Conservation (phyloP, 2,329 filamentous ascomycete genomes). For the Neoscytalidium dimidiatum region DNA sequence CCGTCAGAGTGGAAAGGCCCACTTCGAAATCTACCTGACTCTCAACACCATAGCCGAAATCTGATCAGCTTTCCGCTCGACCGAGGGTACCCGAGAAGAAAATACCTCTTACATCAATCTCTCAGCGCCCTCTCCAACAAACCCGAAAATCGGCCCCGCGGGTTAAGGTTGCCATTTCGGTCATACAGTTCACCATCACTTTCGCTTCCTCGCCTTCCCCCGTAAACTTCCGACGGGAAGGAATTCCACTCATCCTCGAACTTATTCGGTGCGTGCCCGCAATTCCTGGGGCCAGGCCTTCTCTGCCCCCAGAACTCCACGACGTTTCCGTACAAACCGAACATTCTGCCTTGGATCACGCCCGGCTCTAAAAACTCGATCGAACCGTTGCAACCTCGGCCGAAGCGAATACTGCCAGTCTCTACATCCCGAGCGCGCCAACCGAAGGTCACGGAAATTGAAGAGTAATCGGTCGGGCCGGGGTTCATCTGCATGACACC, state of each 20-base stretch:
- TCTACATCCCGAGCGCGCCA: conserved; percentile 37
- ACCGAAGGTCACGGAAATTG: conserved; percentile 20
- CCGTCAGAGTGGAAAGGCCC: not conserved
- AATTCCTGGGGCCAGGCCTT: conserved; percentile 25
- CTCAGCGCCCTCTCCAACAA: not conserved
- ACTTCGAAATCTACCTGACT: not conserved
- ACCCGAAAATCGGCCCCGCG: not conserved
- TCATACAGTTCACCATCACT: not conserved
- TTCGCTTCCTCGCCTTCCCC: not conserved
- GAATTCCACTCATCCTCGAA: conserved; percentile 28
- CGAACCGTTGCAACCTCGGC: conserved; percentile 35
- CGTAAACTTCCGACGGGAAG: conserved; percentile 17
- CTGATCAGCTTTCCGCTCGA: not conserved
- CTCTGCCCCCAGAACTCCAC: conserved; percentile 32
- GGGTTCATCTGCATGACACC: conserved; percentile 46
- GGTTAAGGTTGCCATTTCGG: not conserved
- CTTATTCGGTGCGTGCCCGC: conserved; percentile 25
- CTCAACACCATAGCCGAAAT: conserved; percentile 3
- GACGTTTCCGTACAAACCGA: conserved; percentile 28
- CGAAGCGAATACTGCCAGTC: conserved; percentile 30
- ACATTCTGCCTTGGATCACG: conserved; percentile 27
- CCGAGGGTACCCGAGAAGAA: not conserved
- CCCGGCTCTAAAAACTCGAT: conserved; percentile 31
- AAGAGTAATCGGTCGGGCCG: conserved; percentile 18
- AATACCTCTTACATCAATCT: not conserved